These are phyloP conservation scores for Ascochyta koolunga DNA, from an alignment of 2,329 filamentous ascomycete species.

Conservation along the genomic window DNA sequence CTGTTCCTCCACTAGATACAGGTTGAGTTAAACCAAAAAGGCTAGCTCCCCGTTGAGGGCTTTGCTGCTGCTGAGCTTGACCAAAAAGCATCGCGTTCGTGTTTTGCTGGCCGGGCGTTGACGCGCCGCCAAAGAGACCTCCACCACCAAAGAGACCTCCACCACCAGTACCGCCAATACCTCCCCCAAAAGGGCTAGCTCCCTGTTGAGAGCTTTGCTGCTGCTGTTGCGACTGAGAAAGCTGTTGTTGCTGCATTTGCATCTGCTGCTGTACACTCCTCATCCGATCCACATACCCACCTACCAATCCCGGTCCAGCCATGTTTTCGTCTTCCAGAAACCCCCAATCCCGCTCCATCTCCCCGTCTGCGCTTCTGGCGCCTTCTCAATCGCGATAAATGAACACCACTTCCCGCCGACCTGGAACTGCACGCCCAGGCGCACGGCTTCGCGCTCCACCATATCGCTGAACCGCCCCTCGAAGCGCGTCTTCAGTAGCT, in stretches of 20 bases:
- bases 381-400: constrained; percentile 69
- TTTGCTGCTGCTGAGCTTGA: background rate
- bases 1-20: background rate
- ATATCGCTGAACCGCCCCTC: constrained; percentile 63
- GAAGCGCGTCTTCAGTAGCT: constrained; percentile 49
- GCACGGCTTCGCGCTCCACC: constrained; percentile 69
- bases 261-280: background rate
- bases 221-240: background rate
- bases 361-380: background rate
- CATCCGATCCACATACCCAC: no score
- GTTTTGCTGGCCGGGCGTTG: background rate
- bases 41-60: background rate
- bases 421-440: constrained; percentile 69
- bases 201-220: background rate
- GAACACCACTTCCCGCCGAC: constrained; percentile 74
- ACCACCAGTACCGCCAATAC: no score
- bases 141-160: no score
- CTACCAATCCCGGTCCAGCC: no score
- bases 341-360: constrained; percentile 25
- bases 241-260: background rate
- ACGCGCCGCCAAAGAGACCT: background rate
- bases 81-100: no score
- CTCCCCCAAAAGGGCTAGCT: background rate
- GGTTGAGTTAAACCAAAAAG: background rate
- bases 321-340: constrained; percentile 34